Evolutionary conservation across 208 protist species (phyloP).

Genomic region (Leishmania guyanensis): DNA sequence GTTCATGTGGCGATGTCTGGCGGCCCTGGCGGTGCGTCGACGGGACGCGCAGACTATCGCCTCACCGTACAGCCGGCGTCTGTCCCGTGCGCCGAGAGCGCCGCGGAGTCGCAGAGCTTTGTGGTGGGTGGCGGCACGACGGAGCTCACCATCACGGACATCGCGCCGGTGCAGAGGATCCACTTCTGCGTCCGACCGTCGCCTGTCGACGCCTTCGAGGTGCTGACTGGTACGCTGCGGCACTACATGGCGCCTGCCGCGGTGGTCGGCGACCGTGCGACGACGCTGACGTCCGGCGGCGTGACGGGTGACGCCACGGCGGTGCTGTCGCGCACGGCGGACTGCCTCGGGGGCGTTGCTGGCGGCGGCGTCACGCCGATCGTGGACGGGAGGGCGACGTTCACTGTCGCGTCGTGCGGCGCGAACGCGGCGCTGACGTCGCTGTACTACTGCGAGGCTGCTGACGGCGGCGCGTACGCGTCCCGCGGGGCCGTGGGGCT

Average conservation of each 20-base stretch:
- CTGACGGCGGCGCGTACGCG: slow-evolving; percentile 32
- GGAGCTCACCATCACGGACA: slow-evolving; percentile 29
- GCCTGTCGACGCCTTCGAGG: slow-evolving; percentile 27
- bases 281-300: slow-evolving; percentile 34
- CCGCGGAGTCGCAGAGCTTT: slow-evolving; percentile 36
- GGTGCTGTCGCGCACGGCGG: slow-evolving; percentile 35
- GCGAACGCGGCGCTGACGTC: slow-evolving; percentile 23
- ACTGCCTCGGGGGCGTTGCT: slow-evolving; percentile 41
- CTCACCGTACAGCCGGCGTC: slow-evolving; percentile 21
- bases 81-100: slow-evolving; percentile 27
- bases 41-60: background rate
- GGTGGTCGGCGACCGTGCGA: slow-evolving; percentile 44
- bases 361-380: slow-evolving; percentile 26
- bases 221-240: slow-evolving; percentile 28
- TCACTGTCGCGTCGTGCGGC: slow-evolving; percentile 42
- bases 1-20: slow-evolving; percentile 39
- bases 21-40: slow-evolving; percentile 8
- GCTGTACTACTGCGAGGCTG: slow-evolving; percentile 71
- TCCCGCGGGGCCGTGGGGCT: slow-evolving; percentile 49
- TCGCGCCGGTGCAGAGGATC: slow-evolving; percentile 20
- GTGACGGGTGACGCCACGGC: slow-evolving; percentile 24
- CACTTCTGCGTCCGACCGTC: slow-evolving; percentile 33
- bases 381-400: slow-evolving; percentile 27
- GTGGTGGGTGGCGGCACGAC: slow-evolving; percentile 10
- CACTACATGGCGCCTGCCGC: slow-evolving; percentile 61